Evolutionary conservation across 768 basidiomycete genomes (phyloP).

Genomic region (Trametes gibbosa): DNA sequence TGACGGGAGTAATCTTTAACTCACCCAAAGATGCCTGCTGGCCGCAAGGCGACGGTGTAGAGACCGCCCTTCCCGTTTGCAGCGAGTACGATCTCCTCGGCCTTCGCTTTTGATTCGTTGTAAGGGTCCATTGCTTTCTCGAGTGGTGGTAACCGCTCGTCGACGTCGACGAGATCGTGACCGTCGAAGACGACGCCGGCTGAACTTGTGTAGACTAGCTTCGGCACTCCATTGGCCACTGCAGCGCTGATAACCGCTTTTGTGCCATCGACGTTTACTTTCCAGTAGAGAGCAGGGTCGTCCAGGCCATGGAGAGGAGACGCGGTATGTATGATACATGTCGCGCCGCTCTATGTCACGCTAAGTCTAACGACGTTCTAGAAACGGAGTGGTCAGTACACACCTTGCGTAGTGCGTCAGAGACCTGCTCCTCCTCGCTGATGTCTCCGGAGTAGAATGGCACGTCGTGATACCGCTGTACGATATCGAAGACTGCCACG

Average conservation of each 20-base stretch:
- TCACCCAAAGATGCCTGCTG: conserved; percentile 95
- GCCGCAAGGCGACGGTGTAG: conserved; percentile 85
- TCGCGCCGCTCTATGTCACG: conserved; percentile 62
- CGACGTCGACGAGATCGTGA: conserved; percentile 71
- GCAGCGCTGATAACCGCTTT: conserved; percentile 82
- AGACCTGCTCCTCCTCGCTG: conserved; percentile 69
- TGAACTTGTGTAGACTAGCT: conserved; percentile 93
- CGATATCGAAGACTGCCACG: conserved; percentile 88
- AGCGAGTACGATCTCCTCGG: conserved; percentile 76
- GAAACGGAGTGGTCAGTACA: neutral
- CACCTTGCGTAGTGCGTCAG: conserved; percentile 72
- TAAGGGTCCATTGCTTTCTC: conserved; percentile 82
- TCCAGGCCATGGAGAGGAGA: conserved; percentile 72
- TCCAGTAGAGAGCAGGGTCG: conserved; percentile 73
- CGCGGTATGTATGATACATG: conserved; percentile 94
- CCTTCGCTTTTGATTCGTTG: conserved; percentile 90
- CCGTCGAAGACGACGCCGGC: conserved; percentile 91
- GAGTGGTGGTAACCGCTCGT: conserved; percentile 81
- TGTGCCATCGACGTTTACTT: conserved; percentile 94
- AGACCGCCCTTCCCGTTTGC: conserved; percentile 86
- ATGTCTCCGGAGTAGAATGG: conserved; percentile 91
- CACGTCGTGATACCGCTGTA: conserved; percentile 84
- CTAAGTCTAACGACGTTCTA: neutral
- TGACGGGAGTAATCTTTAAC: conserved; percentile 23
- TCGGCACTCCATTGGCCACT: conserved; percentile 64